A percentile compares a stretch with the other conserved stretches of the same genome.
phyloP scores from a whole-genome alignment of 2,329 filamentous ascomycete species.

The Xylaria multiplex region DNA sequence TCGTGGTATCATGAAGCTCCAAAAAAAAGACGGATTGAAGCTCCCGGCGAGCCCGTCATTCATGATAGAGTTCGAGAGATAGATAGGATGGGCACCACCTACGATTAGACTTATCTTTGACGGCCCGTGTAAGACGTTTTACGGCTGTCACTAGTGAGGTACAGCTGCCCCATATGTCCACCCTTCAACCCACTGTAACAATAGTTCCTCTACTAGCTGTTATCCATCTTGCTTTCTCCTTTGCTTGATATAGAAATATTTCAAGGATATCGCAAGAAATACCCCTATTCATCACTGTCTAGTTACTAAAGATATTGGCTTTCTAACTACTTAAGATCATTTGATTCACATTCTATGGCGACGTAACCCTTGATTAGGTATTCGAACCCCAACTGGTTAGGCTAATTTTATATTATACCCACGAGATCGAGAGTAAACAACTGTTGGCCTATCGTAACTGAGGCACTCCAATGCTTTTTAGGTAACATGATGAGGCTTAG shows the following conservation, averaged over 20 bases:
- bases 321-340: not conserved
- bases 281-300: not conserved
- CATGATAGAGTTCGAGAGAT: slow-evolving; percentile 27
- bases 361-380: not conserved
- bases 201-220: not conserved
- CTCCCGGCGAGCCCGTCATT: slow-evolving; percentile 38
- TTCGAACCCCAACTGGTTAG: not conserved
- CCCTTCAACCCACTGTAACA: too few species aligned
- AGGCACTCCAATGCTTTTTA: not conserved
- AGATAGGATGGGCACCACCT: slow-evolving; percentile 3
- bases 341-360: not conserved
- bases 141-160: slow-evolving; percentile 11
- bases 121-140: slow-evolving; percentile 16
- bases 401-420: not conserved
- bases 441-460: not conserved
- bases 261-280: not conserved
- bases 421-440: not conserved
- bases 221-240: not conserved
- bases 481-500: not conserved
- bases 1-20: slow-evolving; percentile 28
- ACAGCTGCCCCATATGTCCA: not conserved
- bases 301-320: not conserved
- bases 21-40: slow-evolving; percentile 29
- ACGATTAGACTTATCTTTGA: slow-evolving; percentile 20
- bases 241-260: not conserved